Evolutionary conservation across 345 rosid genomes (phyloP).

Genomic region (Camelina neglecta): DNA sequence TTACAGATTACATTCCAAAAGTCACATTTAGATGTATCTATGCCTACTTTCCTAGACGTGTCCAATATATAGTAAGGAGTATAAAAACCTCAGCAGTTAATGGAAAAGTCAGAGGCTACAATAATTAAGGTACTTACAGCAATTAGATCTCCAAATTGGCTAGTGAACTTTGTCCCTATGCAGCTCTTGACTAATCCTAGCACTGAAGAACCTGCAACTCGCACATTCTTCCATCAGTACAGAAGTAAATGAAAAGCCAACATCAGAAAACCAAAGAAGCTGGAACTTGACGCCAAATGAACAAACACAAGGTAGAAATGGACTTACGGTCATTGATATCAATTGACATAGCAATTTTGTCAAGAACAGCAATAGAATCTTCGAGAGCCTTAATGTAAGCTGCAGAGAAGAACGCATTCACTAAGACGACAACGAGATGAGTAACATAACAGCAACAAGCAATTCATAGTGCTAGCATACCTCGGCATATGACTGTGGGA

Average conservation of each 20-base stretch:
- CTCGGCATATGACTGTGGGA: slow-evolving; percentile 87
- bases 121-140: slow-evolving; percentile 58
- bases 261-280: not conserved
- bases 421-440: not conserved
- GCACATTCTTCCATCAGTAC: not conserved
- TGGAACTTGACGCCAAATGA: not conserved
- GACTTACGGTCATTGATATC: slow-evolving; percentile 80
- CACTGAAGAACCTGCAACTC: slow-evolving; percentile 47
- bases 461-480: slow-evolving; percentile 41
- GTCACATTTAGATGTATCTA: slow-evolving; percentile 1
- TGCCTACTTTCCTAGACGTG: not conserved
- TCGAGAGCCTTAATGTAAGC: slow-evolving; percentile 90
- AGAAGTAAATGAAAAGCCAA: not conserved
- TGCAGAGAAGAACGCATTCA: slow-evolving; percentile 38
- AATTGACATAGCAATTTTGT: slow-evolving; percentile 80
- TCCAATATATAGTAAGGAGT: not conserved
- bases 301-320: not conserved
- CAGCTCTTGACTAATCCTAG: slow-evolving; percentile 82
- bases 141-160: slow-evolving; percentile 85
- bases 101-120: not conserved
- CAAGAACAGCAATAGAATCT: slow-evolving; percentile 82
- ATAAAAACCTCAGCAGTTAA: not conserved
- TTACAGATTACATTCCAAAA: not conserved
- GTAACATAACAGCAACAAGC: not conserved
- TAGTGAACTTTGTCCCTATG: slow-evolving; percentile 87